phyloP scores from a whole-genome alignment of 345 rosid genomes.

The Balakata baccata region DNA sequence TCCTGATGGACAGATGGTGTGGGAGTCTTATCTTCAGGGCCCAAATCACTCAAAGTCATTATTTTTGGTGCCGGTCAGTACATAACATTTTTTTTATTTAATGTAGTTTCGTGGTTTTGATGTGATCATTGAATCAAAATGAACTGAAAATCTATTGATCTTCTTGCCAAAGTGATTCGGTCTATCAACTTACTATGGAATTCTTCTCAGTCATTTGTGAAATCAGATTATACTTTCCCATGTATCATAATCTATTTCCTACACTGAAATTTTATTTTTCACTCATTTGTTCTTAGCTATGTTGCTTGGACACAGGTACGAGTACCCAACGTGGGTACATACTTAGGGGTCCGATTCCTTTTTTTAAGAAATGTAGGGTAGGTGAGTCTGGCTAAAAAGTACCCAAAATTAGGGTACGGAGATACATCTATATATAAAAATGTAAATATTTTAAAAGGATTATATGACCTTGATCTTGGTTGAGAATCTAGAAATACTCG shows the following conservation, averaged over 20 bases:
- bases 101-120: too few species aligned
- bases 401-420: too few species aligned
- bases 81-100: background rate
- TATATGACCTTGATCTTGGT: too few species aligned
- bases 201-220: background rate
- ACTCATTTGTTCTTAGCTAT: background rate
- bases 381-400: too few species aligned
- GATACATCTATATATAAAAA: too few species aligned
- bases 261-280: background rate
- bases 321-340: too few species aligned
- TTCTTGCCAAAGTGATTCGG: background rate
- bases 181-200: background rate
- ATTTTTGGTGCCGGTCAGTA: slow-evolving; percentile 62
- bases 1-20: slow-evolving; percentile 97
- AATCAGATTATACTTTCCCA: background rate
- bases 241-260: background rate
- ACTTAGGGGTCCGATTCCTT: too few species aligned
- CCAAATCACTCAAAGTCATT: slow-evolving; percentile 57
- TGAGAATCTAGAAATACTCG: too few species aligned
- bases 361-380: too few species aligned
- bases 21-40: slow-evolving; percentile 74
- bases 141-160: background rate
- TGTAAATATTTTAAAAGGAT: too few species aligned
- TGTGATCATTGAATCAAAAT: background rate
- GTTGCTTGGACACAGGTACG: too few species aligned